phyloP scores from a whole-genome alignment of 1,284 basidiomycete genomes.

The Hymenochaete sp. region DNA sequence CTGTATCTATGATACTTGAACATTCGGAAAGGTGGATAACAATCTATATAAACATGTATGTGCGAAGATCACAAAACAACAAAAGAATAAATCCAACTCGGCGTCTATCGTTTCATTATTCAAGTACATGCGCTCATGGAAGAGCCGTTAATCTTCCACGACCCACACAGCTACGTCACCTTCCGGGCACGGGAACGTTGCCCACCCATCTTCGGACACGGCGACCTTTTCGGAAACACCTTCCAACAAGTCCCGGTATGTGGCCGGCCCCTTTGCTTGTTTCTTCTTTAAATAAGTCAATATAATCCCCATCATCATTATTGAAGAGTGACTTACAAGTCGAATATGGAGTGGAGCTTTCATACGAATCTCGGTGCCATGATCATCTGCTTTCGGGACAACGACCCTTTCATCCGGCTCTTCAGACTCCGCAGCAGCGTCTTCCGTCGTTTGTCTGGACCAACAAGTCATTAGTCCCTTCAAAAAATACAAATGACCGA shows the following conservation, averaged over 20 bases:
- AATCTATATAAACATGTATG: no score
- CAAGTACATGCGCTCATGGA: no score
- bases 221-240: constrained; percentile 31
- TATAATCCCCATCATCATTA: neutral
- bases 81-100: no score
- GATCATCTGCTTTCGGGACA: neutral
- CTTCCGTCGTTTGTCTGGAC: no score
- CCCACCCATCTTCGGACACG: constrained; percentile 47
- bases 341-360: constrained; percentile 2
- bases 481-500: no score
- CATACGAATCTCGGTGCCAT: constrained; percentile 13
- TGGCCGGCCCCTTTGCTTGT: neutral
- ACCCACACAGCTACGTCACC: constrained; percentile 54
- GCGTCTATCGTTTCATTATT: no score
- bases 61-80: no score
- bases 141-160: constrained; percentile 3
- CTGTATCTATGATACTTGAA: no score
- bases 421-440: neutral
- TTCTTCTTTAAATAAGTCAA: neutral
- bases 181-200: constrained; percentile 45
- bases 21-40: no score
- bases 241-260: constrained; percentile 42
- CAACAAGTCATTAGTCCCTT: no score
- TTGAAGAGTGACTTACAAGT: constrained; percentile 1
- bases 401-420: neutral